Base-by-base conservation (phyloP, 106 monocot genomes). In the Allium fistulosum region DNA sequence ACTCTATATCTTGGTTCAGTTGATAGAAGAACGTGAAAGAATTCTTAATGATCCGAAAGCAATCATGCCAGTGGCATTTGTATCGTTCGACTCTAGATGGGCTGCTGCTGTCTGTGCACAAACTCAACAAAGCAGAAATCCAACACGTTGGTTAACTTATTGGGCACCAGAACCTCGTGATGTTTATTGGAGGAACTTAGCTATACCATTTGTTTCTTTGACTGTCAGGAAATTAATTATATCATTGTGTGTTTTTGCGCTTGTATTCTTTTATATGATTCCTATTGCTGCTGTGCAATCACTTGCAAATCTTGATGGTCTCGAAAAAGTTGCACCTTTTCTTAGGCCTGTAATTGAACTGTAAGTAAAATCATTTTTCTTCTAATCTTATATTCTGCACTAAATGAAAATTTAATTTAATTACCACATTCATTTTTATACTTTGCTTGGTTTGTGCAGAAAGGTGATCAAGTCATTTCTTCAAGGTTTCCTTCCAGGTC, bases 121-220 rank as follows among this genome's bases (percentile, higher is more conserved):
- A 53, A 99, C 93, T 78, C 84, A 92, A 60, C 99, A 97, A 76
- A 84, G 86, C 71, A 88, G 77, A 73, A 87, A 97, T 57, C 92
- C 97, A 0, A 97, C 92, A 15, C 78, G 72, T 37, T 97, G 92
- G 92, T 78, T 92, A 74, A 92, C 97, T 46, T 76, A 84, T 57
- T 97, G 97, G 97, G 97, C 97, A 56, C 97, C 97, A 52, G 89
- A 97, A 52, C 92, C 97, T 26, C 84, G 86, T 26, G 92, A 97
- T 71, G 79, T 97, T 0, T 97, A 92, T 57, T 97, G 97, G 97
- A 72, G 63, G 69, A 97, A 97, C 82, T 71, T 97, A 46, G 78
- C 92, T 22, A 97, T 97, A 71, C 92, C 97, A 49, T 89, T 92
- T 87, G 83, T 97, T 75, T 86, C 86, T 59, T 92, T 92, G 49